Conservation (phyloP, 805 yeast species). For the Cyberlindnera maritima region DNA sequence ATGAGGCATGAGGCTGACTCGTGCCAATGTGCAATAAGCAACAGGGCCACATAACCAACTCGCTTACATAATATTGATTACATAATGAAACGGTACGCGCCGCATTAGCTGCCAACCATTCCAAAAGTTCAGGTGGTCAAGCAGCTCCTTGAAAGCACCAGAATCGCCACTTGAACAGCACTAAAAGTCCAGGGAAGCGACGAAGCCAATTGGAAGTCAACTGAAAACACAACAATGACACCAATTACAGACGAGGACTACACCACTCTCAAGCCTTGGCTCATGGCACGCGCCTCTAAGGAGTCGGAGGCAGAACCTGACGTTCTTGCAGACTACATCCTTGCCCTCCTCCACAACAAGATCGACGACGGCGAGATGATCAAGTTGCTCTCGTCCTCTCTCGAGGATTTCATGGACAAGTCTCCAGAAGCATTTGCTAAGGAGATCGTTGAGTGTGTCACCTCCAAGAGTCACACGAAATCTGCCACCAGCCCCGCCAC, state of each 20-base stretch:
- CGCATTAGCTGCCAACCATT: neutral
- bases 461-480: constrained; percentile 9
- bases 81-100: neutral
- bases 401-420: constrained; percentile 35
- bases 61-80: too few relatives aligned
- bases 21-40: neutral
- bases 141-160: too few relatives aligned
- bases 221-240: too few relatives aligned
- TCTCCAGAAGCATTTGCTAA: constrained; percentile 23
- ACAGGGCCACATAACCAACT: neutral
- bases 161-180: too few relatives aligned
- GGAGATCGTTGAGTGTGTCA: constrained; percentile 30
- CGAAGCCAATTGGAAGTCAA: too few relatives aligned
- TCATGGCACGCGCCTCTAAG: constrained; percentile 21
- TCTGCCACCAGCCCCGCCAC: neutral
- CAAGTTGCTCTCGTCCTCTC: constrained; percentile 32
- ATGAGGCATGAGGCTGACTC: neutral
- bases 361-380: constrained; percentile 33
- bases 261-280: constrained; percentile 28
- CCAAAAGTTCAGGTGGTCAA: neutral
- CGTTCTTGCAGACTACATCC: constrained; percentile 42
- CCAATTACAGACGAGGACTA: constrained; percentile 12
- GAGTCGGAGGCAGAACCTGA: constrained; percentile 40
- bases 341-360: constrained; percentile 39
- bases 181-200: too few relatives aligned